Evolutionary conservation across 768 basidiomycete genomes (phyloP).

Genomic region (Cantharellus anzutake): DNA sequence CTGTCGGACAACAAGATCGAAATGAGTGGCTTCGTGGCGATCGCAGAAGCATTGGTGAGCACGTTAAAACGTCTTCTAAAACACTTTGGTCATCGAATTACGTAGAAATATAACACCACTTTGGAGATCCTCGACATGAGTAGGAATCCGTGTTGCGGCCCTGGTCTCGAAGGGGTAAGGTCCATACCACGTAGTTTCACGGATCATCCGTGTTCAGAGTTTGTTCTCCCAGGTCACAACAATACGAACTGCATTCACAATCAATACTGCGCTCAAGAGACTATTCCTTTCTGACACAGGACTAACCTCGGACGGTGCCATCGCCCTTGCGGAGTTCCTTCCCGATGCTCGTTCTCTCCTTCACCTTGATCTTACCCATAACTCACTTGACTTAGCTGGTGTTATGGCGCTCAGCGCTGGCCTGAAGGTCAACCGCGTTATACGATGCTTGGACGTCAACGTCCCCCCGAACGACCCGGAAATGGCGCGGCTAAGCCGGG

Average conservation of each 20-base stretch:
- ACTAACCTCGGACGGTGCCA: conserved; percentile 69
- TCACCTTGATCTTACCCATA: conserved; percentile 80
- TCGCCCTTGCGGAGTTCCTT: conserved; percentile 89
- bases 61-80: not conserved
- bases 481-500: conserved; percentile 70
- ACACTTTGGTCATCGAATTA: not conserved
- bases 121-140: conserved; percentile 86
- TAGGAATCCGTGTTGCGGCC: conserved; percentile 86
- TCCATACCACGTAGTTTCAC: not conserved
- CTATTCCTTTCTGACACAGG: conserved; percentile 75
- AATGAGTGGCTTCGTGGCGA: conserved; percentile 48
- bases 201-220: not conserved
- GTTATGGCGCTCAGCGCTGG: conserved; percentile 84
- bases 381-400: conserved; percentile 67
- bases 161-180: conserved; percentile 74
- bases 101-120: conserved; percentile 82
- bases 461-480: conserved; percentile 74
- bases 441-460: conserved; percentile 85
- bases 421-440: conserved; percentile 57
- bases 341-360: conserved; percentile 75
- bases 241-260: conserved; percentile 77
- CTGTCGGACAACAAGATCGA: conserved; percentile 90
- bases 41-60: conserved; percentile 80
- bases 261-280: conserved; percentile 80
- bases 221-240: conserved; percentile 24